A percentile compares a stretch with the other conserved stretches of the same genome.
Conservation (phyloP, 768 basidiomycete genomes). For the Boletus barrowsii region DNA sequence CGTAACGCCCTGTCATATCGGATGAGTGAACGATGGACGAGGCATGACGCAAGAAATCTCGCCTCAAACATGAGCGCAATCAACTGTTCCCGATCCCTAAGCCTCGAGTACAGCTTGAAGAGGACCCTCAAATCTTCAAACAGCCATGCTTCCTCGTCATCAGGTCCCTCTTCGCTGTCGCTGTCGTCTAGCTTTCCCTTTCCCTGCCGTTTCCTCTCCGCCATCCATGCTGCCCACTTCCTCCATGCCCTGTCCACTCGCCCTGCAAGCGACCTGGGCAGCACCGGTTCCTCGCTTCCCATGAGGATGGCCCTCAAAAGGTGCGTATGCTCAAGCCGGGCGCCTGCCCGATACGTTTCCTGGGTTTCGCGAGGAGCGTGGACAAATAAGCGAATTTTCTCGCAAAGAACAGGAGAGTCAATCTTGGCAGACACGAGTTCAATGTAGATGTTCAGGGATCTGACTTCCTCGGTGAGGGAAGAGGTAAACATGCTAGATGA, state of each 20-base stretch:
- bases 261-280: slow-evolving; percentile 77
- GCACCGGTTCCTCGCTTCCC: slow-evolving; percentile 67
- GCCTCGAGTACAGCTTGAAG: slow-evolving; percentile 69
- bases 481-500: slow-evolving; percentile 86
- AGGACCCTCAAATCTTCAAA: slow-evolving; percentile 88
- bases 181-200: slow-evolving; percentile 37
- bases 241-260: slow-evolving; percentile 74
- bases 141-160: slow-evolving; percentile 94
- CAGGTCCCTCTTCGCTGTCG: slow-evolving; percentile 91
- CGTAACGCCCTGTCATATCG: slow-evolving; percentile 70
- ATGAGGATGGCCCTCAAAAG: slow-evolving; percentile 78
- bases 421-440: slow-evolving; percentile 85
- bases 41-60: slow-evolving; percentile 14
- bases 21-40: slow-evolving; percentile 1
- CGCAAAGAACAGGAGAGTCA: slow-evolving; percentile 82
- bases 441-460: slow-evolving; percentile 81
- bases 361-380: slow-evolving; percentile 89
- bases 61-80: slow-evolving; percentile 96
- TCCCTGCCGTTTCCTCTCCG: slow-evolving; percentile 51
- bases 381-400: slow-evolving; percentile 84
- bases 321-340: slow-evolving; percentile 70
- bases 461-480: slow-evolving; percentile 86
- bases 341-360: slow-evolving; percentile 73
- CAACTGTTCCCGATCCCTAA: slow-evolving; percentile 87
- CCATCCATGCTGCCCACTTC: slow-evolving; percentile 75